A percentile compares a stretch with the other conserved stretches of the same genome.
phyloP scores from a whole-genome alignment of 768 basidiomycete species.

The Pulveroboletus sp. region DNA sequence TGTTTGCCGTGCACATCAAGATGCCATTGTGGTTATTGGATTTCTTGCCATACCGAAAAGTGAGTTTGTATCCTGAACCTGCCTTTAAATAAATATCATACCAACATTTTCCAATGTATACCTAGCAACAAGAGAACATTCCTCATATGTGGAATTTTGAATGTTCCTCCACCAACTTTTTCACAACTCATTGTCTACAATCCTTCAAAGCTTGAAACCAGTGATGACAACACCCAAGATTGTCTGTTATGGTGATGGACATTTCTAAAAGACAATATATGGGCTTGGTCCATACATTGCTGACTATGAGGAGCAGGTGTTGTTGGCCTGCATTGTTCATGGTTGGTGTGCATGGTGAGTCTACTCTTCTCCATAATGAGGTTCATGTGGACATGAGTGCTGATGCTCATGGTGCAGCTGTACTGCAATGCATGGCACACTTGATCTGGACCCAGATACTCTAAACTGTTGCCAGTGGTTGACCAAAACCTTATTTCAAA shows the following conservation, averaged over 20 bases:
- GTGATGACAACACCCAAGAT: slow-evolving; percentile 29
- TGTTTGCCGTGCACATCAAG: background rate
- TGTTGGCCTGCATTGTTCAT: background rate
- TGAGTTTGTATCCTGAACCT: slow-evolving; percentile 8
- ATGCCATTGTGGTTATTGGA: slow-evolving; percentile 7
- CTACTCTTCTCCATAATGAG: slow-evolving; percentile 20
- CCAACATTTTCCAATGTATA: background rate
- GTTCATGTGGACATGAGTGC: slow-evolving; percentile 37
- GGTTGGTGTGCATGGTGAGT: too few relatives aligned
- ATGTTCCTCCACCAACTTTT: slow-evolving; percentile 32
- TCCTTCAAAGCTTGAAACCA: too few relatives aligned
- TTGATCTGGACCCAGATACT: background rate
- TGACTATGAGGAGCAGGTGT: background rate
- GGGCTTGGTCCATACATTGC: background rate
- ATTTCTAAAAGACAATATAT: slow-evolving; percentile 14
- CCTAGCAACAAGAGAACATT: slow-evolving; percentile 7
- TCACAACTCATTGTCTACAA: slow-evolving; percentile 23
- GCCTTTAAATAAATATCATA: background rate
- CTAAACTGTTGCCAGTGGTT: background rate
- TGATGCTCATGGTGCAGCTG: slow-evolving; percentile 25
- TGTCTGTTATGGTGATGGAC: slow-evolving; percentile 27
- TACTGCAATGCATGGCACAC: background rate
- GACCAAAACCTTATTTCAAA: too few relatives aligned
- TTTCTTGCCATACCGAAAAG: slow-evolving; percentile 33
- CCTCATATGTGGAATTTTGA: slow-evolving; percentile 15